Evolutionary conservation across 2,329 filamentous ascomycete genomes (phyloP).

Genomic region (Aspergillus glaucus): DNA sequence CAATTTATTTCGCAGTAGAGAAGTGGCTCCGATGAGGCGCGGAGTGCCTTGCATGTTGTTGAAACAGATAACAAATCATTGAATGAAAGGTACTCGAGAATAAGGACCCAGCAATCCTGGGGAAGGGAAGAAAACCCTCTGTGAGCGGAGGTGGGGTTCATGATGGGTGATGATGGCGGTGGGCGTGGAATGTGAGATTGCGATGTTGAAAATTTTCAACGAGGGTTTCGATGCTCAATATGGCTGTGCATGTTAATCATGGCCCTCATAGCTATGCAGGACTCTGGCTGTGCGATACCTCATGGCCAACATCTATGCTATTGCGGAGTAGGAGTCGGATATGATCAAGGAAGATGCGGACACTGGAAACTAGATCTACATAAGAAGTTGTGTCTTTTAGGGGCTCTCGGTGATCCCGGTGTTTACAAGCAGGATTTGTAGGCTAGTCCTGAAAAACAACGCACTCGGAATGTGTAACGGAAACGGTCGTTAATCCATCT

Average conservation of each 20-base stretch:
- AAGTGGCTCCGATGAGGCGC: not conserved
- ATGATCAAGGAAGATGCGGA: constrained; percentile 16
- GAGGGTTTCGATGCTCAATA: not conserved
- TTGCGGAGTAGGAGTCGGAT: constrained; percentile 25
- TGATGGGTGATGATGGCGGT: not conserved
- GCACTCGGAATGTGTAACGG: not conserved
- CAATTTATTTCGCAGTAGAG: not conserved
- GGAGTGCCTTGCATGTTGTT: not conserved
- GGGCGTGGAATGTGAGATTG: not conserved
- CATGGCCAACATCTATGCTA: constrained; percentile 22
- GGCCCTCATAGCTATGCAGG: not conserved
- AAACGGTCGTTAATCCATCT: constrained; percentile 25
- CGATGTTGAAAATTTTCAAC: too few relatives aligned
- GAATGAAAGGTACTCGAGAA: not conserved
- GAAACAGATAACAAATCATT: not conserved
- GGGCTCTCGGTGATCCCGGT: not conserved
- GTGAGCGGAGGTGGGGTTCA: not conserved
- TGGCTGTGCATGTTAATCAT: not conserved
- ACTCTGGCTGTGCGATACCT: constrained; percentile 11
- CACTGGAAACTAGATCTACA: too few relatives aligned
- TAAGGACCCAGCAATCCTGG: not conserved
- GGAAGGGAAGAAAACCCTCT: not conserved
- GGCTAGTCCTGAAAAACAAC: too few relatives aligned
- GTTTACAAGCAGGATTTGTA: too few relatives aligned
- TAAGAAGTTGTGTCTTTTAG: not conserved